Base-by-base conservation (phyloP, 768 basidiomycete genomes). In the Phlebiopsis gigantea region DNA sequence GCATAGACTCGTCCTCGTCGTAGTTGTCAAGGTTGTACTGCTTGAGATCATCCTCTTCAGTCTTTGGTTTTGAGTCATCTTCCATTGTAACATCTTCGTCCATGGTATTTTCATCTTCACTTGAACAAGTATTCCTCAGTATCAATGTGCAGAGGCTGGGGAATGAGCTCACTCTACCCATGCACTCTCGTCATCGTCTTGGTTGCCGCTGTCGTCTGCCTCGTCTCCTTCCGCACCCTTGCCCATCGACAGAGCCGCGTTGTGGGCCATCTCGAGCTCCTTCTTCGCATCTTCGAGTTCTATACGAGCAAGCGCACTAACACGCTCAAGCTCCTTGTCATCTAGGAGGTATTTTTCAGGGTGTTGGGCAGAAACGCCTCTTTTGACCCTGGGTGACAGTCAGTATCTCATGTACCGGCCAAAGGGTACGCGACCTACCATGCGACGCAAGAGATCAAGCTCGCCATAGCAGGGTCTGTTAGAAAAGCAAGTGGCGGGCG, bases 21-120 rank as follows among this genome's bases (percentile, higher is more conserved):
- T 98, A 99, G 12, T 87, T 81, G 65, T 98, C 95, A 57, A 98
- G 73, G 56, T 95, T 87, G 69, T 98, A 99, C 61, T 92, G 76
- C 0, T 88, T 81, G 19, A 99, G 74, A 71, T 92, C 92, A 56
- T 90, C 85, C 4, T 67, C 66, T 55, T 75, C 74, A 56, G 62
- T 57, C 63, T 70, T 53, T 65, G 60, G 19, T 63, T 69, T 66
- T 70, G 62, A 53, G 14, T 70, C 70, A 46, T 69, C 66, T 57
- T 83, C 83, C 59, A 83, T 64, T 7, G 62, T 61, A 31, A 57
- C 57, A 44, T 75, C 74, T 46, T 72, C 79, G 48, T 82, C 83
- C 86, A 89, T 90, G 49, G 80, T 74, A 61, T 82, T 79, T 29
- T 74, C 75, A 54, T 78, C 80, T 68, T 78, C 76, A 62, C 76